Conservation (phyloP, 495 filamentous ascomycete species). For the Letharia lupina region DNA sequence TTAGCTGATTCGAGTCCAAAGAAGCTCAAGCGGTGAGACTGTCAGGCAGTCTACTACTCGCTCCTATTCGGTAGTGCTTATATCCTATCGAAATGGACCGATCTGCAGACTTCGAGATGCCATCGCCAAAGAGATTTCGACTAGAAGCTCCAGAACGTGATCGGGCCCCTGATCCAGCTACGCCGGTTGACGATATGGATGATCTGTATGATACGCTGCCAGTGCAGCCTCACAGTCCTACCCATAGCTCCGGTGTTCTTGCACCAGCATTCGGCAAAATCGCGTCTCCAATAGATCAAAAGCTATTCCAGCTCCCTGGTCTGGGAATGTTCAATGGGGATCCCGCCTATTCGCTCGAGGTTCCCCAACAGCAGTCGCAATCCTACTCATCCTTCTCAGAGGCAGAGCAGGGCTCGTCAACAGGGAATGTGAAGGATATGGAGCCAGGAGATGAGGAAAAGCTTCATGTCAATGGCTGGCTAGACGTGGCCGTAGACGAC, state of each 20-base stretch:
- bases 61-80: neutral
- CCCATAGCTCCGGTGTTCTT: neutral
- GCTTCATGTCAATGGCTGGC: neutral
- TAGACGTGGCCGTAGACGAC: neutral
- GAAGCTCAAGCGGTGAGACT: neutral
- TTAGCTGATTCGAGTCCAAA: neutral
- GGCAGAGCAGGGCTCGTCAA: neutral
- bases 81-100: constrained; percentile 5
- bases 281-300: neutral
- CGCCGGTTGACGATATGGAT: constrained; percentile 18
- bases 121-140: constrained; percentile 18
- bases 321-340: constrained; percentile 10
- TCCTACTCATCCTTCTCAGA: neutral
- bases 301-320: constrained; percentile 11
- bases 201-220: constrained; percentile 17
- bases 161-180: constrained; percentile 4
- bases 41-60: neutral
- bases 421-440: neutral
- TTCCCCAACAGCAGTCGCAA: neutral
- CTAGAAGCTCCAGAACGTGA: constrained; percentile 15
- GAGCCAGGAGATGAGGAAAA: neutral
- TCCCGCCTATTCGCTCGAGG: neutral
- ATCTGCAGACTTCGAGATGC: constrained; percentile 15
- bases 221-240: neutral
- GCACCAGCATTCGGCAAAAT: neutral